These are phyloP conservation scores for Colletotrichum neosansevieriae DNA, from an alignment of 2,329 filamentous ascomycete genomes.

Conservation along the genomic window DNA sequence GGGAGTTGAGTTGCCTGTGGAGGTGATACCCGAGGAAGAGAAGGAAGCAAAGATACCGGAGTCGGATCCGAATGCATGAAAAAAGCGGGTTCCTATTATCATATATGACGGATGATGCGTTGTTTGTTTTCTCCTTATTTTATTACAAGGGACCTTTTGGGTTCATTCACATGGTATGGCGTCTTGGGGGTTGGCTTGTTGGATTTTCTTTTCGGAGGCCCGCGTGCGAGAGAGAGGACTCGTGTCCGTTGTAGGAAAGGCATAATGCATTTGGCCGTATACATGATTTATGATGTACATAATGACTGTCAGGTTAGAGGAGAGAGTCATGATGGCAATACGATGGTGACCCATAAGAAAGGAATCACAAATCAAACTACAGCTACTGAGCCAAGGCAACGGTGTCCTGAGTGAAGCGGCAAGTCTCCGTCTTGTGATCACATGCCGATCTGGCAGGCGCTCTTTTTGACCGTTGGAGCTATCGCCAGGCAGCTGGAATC, in stretches of 20 bases:
- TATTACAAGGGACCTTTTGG: conserved; percentile 27
- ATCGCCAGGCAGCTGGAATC: conserved; percentile 23
- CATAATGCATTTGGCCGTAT: conserved; percentile 33
- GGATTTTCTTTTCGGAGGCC: conserved; percentile 25
- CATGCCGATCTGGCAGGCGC: neutral
- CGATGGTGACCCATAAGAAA: conserved; percentile 20
- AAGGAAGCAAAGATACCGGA: conserved; percentile 55
- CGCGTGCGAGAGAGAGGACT: conserved; percentile 8
- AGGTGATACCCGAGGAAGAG: conserved; percentile 63
- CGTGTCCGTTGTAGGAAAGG: conserved; percentile 35
- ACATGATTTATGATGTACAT: conserved; percentile 40
- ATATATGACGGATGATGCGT: conserved; percentile 26
- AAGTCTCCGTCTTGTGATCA: neutral
- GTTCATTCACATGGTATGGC: conserved; percentile 34
- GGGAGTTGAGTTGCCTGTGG: conserved; percentile 75
- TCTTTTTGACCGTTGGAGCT: neutral
- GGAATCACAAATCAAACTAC: conserved; percentile 8
- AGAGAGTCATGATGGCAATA: conserved; percentile 32
- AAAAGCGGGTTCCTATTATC: neutral
- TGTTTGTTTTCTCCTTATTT: conserved; percentile 16
- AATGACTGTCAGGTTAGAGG: conserved; percentile 38
- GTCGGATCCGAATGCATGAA: conserved; percentile 62
- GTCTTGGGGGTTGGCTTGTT: conserved; percentile 38
- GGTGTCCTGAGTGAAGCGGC: neutral
- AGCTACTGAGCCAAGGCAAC: neutral